Evolutionary conservation across 805 yeast genomes (phyloP).

Genomic region (Alloascoidea africana): DNA sequence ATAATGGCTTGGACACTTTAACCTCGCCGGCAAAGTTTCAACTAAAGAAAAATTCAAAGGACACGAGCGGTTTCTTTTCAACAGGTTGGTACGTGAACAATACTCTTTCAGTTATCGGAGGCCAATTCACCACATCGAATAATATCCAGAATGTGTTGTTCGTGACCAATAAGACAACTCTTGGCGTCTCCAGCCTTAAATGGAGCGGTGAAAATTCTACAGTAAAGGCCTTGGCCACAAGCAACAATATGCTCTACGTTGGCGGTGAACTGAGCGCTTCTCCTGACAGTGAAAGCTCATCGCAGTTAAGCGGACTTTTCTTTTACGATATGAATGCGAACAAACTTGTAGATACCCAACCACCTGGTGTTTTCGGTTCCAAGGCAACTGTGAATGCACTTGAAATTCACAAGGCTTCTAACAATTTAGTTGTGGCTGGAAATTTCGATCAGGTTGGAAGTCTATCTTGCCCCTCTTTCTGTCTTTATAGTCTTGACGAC

Average conservation of each 20-base stretch:
- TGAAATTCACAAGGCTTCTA: conserved; percentile 22
- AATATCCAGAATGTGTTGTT: conserved; percentile 14
- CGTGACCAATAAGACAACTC: no score
- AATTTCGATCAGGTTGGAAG: conserved; percentile 44
- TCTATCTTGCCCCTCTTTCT: conserved; percentile 42
- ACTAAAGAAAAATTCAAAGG: background rate
- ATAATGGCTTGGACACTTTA: background rate
- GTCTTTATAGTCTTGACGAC: conserved; percentile 42
- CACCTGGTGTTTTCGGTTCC: conserved; percentile 26
- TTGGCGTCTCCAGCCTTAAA: conserved; percentile 10
- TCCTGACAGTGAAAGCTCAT: conserved; percentile 8
- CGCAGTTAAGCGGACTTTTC: conserved; percentile 32
- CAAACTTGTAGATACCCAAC: conserved; percentile 29
- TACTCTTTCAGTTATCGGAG: conserved; percentile 41
- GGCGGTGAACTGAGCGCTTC: conserved; percentile 19
- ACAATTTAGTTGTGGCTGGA: conserved; percentile 57
- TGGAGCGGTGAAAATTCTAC: conserved; percentile 7
- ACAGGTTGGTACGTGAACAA: conserved; percentile 21
- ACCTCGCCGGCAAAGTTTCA: background rate
- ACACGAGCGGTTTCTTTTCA: conserved; percentile 4
- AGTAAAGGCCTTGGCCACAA: conserved; percentile 13
- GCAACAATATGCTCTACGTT: conserved; percentile 11
- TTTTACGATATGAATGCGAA: conserved; percentile 32
- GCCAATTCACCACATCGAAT: conserved; percentile 26
- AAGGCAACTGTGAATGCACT: conserved; percentile 23